Evolutionary conservation across 73 alveolate genomes (phyloP), one percentile per base, ranked within the genome.

Genomic region (Paramecium sonneborni): DNA sequence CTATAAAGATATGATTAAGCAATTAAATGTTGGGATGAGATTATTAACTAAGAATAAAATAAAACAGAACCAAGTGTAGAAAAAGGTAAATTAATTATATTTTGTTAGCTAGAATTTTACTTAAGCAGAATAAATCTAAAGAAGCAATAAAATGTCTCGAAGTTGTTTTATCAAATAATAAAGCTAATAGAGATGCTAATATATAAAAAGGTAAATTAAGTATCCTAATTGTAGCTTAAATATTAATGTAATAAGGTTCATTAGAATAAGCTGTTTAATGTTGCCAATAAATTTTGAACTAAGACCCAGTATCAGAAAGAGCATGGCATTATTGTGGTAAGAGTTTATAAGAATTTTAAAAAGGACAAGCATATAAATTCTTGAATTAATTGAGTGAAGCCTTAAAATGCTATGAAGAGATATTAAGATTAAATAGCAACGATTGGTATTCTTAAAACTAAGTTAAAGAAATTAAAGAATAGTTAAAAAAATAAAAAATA

Each of bases 321-420:
- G 84, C 84, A 24, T 62, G 84, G 84, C 84, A 62, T 26, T 62
- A 62, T 62, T 62, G 84, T 7, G 84, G 84, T 62, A 62, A 30
- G 7, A 62, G 18, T 18, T 1, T 62, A 12, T 62, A 11, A 3
- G 2, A 21, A 8, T 26, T 26, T 62, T 7, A n/a, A n/a, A n/a
- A 30, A 62, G 84, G 84, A 12, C 12, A 62, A 8, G 84, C 84
- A 6, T 62, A 14, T 62, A 62, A 62, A 30, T 62, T 62, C 26
- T 12, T 62, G 20, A 62, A 62, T 62, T 30, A 62, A 30, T 62
- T 30, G 20, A 62, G 24, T 62, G 84, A 62, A 1, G 48, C 84
- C 48, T 62, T 62, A 62, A 62, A 62, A 62, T 62, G 84, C 24
- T 62, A 62, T 32, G 84, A 62, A 6, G 48, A 62, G 21, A 62